phyloP scores from a whole-genome alignment of 345 rosid species.

The Gossypium rotundifolium region DNA sequence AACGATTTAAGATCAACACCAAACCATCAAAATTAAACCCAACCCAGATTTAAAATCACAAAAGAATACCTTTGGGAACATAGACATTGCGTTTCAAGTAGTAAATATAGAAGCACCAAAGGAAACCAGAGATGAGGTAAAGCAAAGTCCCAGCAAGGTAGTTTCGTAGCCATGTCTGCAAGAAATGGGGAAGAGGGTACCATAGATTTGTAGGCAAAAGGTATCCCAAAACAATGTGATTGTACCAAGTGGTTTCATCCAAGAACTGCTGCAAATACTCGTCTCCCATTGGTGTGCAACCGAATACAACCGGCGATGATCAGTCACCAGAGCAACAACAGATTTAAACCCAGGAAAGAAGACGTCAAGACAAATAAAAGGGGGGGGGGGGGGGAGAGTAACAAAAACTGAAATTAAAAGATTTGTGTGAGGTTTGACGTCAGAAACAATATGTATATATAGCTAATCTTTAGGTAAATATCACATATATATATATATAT shows the following conservation, averaged over 20 bases:
- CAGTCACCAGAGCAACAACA: constrained; percentile 9
- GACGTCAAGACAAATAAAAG: neutral
- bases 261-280: constrained; percentile 38
- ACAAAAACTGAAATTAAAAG: too few species aligned
- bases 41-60: neutral
- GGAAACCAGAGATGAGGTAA: constrained; percentile 71
- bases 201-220: constrained; percentile 58
- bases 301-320: neutral
- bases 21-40: neutral
- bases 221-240: constrained; percentile 55
- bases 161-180: constrained; percentile 92
- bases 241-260: constrained; percentile 57
- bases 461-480: too few species aligned
- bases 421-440: too few species aligned
- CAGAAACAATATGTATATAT: too few species aligned
- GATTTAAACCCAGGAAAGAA: neutral
- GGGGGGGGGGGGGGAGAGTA: neutral
- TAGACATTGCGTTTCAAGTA: constrained; percentile 71
- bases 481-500: too few species aligned
- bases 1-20: neutral
- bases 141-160: constrained; percentile 64
- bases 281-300: constrained; percentile 23
- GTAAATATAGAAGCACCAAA: constrained; percentile 92
- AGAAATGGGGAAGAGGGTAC: constrained; percentile 55
- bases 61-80: constrained; percentile 57